Evolutionary conservation across 371 early-diverging fungal species (phyloP), one percentile per base, ranked within the genome.

Genomic region (Funneliformis caledonium): DNA sequence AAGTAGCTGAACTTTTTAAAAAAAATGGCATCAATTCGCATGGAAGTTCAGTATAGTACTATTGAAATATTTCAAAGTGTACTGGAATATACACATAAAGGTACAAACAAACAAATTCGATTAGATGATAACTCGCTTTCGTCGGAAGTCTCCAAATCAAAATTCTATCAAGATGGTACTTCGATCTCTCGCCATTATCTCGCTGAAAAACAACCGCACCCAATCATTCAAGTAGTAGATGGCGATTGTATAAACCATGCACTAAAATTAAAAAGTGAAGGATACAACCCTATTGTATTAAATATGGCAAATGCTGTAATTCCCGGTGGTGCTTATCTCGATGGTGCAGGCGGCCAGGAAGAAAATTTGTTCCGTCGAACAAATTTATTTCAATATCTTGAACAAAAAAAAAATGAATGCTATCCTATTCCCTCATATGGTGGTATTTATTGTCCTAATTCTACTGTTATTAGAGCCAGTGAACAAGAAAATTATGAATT

Each of bases 361-460:
- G 86, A 86, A 31, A 85, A 86, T 26, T 84, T 87, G n/a, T 87
- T 87, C 33, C 82, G 86, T 10, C 78, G 87, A 68, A 87, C 86
- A 0, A 87, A 87, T 37, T 77, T 87, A 62, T 82, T 82, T 77
- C 86, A 86, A 45, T 86, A 85, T 76, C 85, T 82, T 45, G 87
- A 85, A 64, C 84, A 83, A 14, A 83, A 83, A 42, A 81, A 82
- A 1, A 59, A 83, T n/a, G 82, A 83, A 47, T 85, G 83, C 77
- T 87, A 87, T 79, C 87, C 87, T 7, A 72, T 87, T 9, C 86
- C 85, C 0, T 64, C 14, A 50, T 82, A 81, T 56, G 87, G 85
- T 14, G 87, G 85, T 1, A 83, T 85, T 10, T 87, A 87, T 60
- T 85, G 85, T 75, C 87, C 86, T 4, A 85, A 87, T 74, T 84